These are phyloP conservation scores for Starmerella roubikii DNA, from an alignment of 805 yeast species.

Conservation along the genomic window DNA sequence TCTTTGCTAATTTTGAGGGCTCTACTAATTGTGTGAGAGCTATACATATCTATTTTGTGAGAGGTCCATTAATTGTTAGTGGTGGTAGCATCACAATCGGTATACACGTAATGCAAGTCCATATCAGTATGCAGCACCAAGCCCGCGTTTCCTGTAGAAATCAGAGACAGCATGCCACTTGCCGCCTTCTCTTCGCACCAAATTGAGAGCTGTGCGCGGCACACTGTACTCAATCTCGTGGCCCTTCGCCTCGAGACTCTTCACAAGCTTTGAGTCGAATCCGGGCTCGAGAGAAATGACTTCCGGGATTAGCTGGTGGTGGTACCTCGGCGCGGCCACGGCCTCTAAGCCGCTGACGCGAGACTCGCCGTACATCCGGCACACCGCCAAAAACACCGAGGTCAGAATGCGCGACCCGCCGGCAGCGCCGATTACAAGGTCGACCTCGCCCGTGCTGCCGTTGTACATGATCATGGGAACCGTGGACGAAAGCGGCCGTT, in stretches of 20 bases:
- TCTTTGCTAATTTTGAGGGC: no score
- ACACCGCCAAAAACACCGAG: constrained; percentile 66
- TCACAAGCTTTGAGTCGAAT: constrained; percentile 26
- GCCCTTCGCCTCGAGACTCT: constrained; percentile 33
- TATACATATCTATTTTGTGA: no score
- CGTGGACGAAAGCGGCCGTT: constrained; percentile 74
- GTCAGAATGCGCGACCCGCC: constrained; percentile 87
- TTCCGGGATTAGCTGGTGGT: constrained; percentile 81
- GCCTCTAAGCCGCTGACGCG: constrained; percentile 48
- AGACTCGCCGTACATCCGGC: constrained; percentile 44
- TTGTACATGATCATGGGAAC: constrained; percentile 53
- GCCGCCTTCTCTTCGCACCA: constrained; percentile 31
- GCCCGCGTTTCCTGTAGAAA: constrained; percentile 77
- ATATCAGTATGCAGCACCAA: constrained; percentile 48
- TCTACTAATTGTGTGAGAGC: no score
- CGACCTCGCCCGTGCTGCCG: constrained; percentile 30
- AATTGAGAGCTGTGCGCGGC: constrained; percentile 48
- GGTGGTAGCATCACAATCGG: no score
- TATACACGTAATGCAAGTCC: no score
- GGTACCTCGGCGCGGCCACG: constrained; percentile 68
- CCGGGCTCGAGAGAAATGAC: constrained; percentile 45
- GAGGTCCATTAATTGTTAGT: no score
- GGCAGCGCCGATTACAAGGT: constrained; percentile 74
- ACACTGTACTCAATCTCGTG: constrained; percentile 33
- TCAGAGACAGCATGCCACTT: constrained; percentile 68